phyloP scores from a whole-genome alignment of 345 rosid species.

The Capsella bursapastoris region DNA sequence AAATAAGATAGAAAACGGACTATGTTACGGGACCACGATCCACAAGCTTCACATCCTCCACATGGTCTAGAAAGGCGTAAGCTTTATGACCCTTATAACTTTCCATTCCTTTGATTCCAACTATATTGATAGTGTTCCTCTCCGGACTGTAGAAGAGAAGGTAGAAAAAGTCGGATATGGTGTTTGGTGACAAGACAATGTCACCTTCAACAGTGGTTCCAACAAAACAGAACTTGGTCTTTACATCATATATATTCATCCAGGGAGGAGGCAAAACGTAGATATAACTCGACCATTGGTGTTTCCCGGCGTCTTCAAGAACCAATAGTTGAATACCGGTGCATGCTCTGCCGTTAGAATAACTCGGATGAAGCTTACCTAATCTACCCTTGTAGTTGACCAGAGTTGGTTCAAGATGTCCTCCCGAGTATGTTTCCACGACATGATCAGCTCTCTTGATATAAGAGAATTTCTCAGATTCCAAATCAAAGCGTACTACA shows the following conservation, averaged over 20 bases:
- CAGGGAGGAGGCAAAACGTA: background rate
- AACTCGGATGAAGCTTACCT: conserved; percentile 1
- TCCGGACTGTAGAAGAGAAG: conserved; percentile 10
- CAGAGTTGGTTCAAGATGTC: background rate
- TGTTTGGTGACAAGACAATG: conserved; percentile 11
- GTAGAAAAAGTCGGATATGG: background rate
- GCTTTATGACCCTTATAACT: background rate
- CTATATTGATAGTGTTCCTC: background rate
- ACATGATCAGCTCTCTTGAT: background rate
- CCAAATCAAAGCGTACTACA: conserved; percentile 17
- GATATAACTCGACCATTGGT: conserved; percentile 13
- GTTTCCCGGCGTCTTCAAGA: background rate
- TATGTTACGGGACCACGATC: background rate
- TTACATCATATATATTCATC: background rate
- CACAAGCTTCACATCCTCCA: conserved; percentile 16
- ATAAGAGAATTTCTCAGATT: background rate
- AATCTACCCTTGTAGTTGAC: conserved; percentile 32
- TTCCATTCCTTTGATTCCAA: conserved; percentile 25
- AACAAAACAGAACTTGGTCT: background rate
- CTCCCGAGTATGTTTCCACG: background rate
- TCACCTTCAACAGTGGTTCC: conserved; percentile 5
- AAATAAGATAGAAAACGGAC: background rate
- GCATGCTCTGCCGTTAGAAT: background rate
- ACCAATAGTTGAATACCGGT: conserved; percentile 19
- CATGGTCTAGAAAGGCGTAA: conserved; percentile 25